Conservation (phyloP, 495 filamentous ascomycete species). For the Penicillium goetzii region DNA sequence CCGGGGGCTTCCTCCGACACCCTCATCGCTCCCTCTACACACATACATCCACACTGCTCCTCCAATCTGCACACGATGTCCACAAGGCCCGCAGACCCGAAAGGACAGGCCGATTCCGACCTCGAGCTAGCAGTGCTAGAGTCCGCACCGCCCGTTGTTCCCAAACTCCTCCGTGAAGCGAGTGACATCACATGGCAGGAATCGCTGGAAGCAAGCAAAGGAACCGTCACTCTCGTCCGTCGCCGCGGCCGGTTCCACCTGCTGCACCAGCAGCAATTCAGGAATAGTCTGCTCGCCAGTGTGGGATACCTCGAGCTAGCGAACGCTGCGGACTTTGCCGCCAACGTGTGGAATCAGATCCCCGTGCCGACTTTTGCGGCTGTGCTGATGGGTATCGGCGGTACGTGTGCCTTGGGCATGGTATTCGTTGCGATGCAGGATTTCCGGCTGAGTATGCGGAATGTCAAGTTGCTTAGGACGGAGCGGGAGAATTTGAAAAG, state of each 20-base stretch:
- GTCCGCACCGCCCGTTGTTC: slow-evolving; percentile 14
- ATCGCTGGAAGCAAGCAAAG: slow-evolving; percentile 19
- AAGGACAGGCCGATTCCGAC: slow-evolving; percentile 8
- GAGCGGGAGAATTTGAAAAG: slow-evolving; percentile 41
- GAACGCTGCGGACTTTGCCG: slow-evolving; percentile 57
- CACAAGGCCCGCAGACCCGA: too few relatives aligned
- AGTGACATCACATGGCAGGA: slow-evolving; percentile 31
- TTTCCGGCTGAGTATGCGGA: slow-evolving; percentile 45
- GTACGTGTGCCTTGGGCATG: slow-evolving; percentile 48
- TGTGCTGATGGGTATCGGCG: slow-evolving; percentile 55
- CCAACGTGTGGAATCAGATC: slow-evolving; percentile 57
- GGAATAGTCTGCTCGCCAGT: slow-evolving; percentile 51
- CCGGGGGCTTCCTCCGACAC: slow-evolving; percentile 26
- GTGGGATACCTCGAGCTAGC: slow-evolving; percentile 56
- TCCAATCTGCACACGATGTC: background rate
- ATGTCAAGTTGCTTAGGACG: slow-evolving; percentile 43
- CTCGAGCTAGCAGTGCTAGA: slow-evolving; percentile 18
- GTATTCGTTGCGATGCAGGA: slow-evolving; percentile 49
- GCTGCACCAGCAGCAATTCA: slow-evolving; percentile 39
- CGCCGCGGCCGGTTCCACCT: slow-evolving; percentile 30
- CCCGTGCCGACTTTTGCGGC: slow-evolving; percentile 50
- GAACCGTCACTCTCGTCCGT: slow-evolving; percentile 29
- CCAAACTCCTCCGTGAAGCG: slow-evolving; percentile 30
- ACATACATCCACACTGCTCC: background rate
- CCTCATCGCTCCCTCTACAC: slow-evolving; percentile 15